These are phyloP conservation scores for Aspergillus bombycis DNA, from an alignment of 2,329 filamentous ascomycete species.

Conservation along the genomic window DNA sequence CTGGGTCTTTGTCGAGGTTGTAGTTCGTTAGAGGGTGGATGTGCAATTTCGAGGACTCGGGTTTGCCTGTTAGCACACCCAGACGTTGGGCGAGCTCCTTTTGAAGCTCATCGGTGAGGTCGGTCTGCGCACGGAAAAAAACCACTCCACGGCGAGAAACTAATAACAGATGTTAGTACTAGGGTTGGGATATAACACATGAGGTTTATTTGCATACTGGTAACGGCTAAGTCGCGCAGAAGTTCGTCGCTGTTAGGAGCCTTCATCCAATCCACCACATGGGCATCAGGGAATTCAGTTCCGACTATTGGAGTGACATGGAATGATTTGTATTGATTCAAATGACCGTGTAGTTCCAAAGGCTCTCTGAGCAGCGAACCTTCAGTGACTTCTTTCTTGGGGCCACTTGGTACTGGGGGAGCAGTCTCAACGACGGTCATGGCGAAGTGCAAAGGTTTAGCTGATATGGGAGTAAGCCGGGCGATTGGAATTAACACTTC, in stretches of 20 bases:
- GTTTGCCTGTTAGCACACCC: conserved; percentile 48
- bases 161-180: conserved; percentile 17
- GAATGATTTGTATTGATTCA: conserved; percentile 49
- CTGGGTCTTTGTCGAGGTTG: conserved; percentile 49
- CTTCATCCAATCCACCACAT: conserved; percentile 50
- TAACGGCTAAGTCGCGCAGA: conserved; percentile 32
- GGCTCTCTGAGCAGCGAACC: conserved; percentile 18
- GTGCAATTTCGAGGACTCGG: conserved; percentile 45
- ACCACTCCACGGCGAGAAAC: conserved; percentile 56
- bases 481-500: no score
- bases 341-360: conserved; percentile 41
- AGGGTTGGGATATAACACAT: no score
- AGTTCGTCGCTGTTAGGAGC: conserved; percentile 29
- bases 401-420: no score
- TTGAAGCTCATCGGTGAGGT: conserved; percentile 52
- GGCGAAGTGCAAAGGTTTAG: no score
- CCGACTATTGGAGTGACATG: conserved; percentile 56
- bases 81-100: conserved; percentile 54
- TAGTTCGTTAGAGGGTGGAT: conserved; percentile 52
- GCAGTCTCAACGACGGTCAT: no score
- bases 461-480: no score
- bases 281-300: conserved; percentile 48
- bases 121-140: conserved; percentile 54
- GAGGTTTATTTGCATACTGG: conserved; percentile 16
- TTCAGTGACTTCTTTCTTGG: no score